Evolutionary conservation across 441 rosid genomes (phyloP).

Genomic region (Biscutella laevigata): DNA sequence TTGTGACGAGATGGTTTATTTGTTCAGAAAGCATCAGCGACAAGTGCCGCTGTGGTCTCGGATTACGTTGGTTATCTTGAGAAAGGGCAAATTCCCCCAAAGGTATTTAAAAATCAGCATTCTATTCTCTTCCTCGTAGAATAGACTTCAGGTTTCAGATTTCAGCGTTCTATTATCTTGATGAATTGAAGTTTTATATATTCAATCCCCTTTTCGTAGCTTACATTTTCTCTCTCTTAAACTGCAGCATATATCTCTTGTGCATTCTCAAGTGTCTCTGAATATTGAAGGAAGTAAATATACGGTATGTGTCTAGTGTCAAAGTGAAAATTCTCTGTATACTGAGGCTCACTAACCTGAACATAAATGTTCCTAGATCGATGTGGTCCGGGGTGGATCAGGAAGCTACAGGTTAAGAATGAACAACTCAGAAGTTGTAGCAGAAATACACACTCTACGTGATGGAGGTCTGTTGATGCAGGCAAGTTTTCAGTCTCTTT

Average conservation of each 20-base stretch:
- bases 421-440: slow-evolving; percentile 89
- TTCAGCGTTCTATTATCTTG: too few species aligned
- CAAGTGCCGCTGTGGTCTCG: slow-evolving; percentile 93
- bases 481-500: slow-evolving; percentile 43
- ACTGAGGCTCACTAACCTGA: slow-evolving; percentile 15
- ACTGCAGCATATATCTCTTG: slow-evolving; percentile 91
- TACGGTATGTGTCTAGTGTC: slow-evolving; percentile 43
- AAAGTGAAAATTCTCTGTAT: slow-evolving; percentile 5
- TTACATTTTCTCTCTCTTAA: slow-evolving; percentile 23
- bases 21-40: slow-evolving; percentile 90
- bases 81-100: slow-evolving; percentile 99
- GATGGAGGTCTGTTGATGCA: slow-evolving; percentile 99
- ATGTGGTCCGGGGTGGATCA: slow-evolving; percentile 92
- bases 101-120: slow-evolving; percentile 40
- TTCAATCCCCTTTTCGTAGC: not conserved
- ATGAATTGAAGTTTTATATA: too few species aligned
- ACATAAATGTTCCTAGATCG: slow-evolving; percentile 50
- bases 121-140: not conserved
- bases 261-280: slow-evolving; percentile 92
- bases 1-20: slow-evolving; percentile 17
- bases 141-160: too few species aligned
- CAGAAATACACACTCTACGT: slow-evolving; percentile 97
- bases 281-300: slow-evolving; percentile 99
- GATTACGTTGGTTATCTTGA: slow-evolving; percentile 98
- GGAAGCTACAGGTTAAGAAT: slow-evolving; percentile 88